Percentiles rank a stretch among this genome's conserved stretches.
Evolutionary conservation across 2,329 filamentous ascomycete genomes (phyloP).

Genomic region (Mycosphaerella sp.): DNA sequence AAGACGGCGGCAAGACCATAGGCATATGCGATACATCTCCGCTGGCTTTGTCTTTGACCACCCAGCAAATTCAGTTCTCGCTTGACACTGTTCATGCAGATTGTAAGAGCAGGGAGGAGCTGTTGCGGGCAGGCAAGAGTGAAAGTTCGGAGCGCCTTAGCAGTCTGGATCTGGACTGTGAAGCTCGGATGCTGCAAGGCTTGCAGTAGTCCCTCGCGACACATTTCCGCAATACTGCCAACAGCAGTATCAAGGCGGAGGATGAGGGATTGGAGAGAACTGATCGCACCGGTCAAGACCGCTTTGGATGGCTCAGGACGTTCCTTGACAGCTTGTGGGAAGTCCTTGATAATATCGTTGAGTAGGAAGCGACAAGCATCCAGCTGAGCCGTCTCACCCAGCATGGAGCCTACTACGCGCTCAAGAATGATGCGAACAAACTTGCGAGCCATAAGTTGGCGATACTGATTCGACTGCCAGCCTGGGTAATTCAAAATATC

Average conservation of each 20-base stretch:
- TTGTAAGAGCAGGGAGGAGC: slow-evolving; percentile 80
- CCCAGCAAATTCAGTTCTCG: slow-evolving; percentile 75
- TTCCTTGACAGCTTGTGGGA: slow-evolving; percentile 82
- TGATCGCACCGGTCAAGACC: slow-evolving; percentile 70
- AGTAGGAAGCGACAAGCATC: slow-evolving; percentile 74
- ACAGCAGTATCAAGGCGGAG: slow-evolving; percentile 74
- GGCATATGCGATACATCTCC: slow-evolving; percentile 82
- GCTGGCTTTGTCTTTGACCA: slow-evolving; percentile 68
- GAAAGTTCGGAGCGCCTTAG: slow-evolving; percentile 78
- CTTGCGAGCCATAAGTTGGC: slow-evolving; percentile 74
- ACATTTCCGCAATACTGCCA: slow-evolving; percentile 70
- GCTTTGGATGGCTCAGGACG: slow-evolving; percentile 84
- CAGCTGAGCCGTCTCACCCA: slow-evolving; percentile 84
- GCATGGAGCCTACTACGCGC: slow-evolving; percentile 72
- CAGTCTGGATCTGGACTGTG: slow-evolving; percentile 86
- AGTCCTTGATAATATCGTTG: slow-evolving; percentile 88
- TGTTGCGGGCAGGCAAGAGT: slow-evolving; percentile 89
- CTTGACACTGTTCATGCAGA: slow-evolving; percentile 92
- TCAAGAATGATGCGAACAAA: slow-evolving; percentile 80
- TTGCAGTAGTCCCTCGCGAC: slow-evolving; percentile 80
- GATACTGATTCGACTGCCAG: slow-evolving; percentile 78
- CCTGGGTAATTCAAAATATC: slow-evolving; percentile 69
- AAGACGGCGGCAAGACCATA: slow-evolving; percentile 86
- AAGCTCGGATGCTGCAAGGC: slow-evolving; percentile 93
- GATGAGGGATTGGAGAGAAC: slow-evolving; percentile 73